Evolutionary conservation across 2,329 filamentous ascomycete species (phyloP), one percentile per base, ranked within the genome.

Genomic region (Cytospora chrysosperma): DNA sequence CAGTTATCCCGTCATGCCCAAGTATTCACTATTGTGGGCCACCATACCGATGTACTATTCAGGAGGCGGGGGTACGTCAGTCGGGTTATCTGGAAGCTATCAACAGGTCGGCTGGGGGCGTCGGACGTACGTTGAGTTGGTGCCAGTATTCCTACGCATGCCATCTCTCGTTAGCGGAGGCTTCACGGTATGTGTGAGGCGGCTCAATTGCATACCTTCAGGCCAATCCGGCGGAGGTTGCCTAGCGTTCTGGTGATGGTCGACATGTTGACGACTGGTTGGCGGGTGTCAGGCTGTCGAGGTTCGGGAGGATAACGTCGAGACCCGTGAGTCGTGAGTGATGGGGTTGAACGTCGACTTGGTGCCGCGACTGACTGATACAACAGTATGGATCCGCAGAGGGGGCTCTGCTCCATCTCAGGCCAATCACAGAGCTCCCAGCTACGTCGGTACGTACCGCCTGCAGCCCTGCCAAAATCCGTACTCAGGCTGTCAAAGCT

Each of bases 71-170:
- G n/a, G 24, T 27, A 9, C 37, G 70, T 70, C 67, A 71, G 71
- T 65, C 30, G n/a, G n/a, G 37, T 64, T 40, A 56, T 66, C 24
- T 47, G 24, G 26, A 49, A 56, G 60, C 30, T 40, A 17, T 43
- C 47, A 52, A 43, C 68, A 59, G 63, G 51, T 67, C 63, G 66
- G 68, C 59, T 5, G 28, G 65, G 62, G 68, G 63, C 21, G 68
- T 67, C 65, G 68, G 73, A 83, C 90, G 80, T 91, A 96, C 91
- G 81, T 94, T 88, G 85, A 98, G 85, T 83, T 98, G 95, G 79
- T 91, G 90, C 79, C 87, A 90, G 84, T 89, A 95, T 77, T 97
- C 90, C 93, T 96, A 74, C n/a, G n/a, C n/a, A n/a, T n/a, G n/a
- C 71, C 52, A 71, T 67, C 64, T 66, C 60, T 56, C 67, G 74